phyloP scores from a whole-genome alignment of 768 basidiomycete species.

The Macrocybe gigantea region DNA sequence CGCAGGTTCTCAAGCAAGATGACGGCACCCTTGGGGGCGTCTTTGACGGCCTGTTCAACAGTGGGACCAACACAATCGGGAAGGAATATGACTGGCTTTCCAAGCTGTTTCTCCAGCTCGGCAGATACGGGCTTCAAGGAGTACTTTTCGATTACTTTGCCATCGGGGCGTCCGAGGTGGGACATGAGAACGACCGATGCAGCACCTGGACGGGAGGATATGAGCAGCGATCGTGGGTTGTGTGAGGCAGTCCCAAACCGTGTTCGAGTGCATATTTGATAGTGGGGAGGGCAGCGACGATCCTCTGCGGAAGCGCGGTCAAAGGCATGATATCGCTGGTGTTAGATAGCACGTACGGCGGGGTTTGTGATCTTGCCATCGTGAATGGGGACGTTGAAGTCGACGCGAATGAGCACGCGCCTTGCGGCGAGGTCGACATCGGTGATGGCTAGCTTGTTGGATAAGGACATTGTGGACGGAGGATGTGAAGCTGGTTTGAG shows the following conservation, averaged over 20 bases:
- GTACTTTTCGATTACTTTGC: conserved; percentile 83
- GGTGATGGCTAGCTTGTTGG: conserved; percentile 90
- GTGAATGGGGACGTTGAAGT: conserved; percentile 93
- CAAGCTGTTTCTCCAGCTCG: conserved; percentile 73
- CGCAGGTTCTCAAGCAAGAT: conserved; percentile 96
- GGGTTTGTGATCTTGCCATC: conserved; percentile 94
- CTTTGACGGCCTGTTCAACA: conserved; percentile 72
- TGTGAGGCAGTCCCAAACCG: conserved; percentile 32
- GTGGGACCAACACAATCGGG: conserved; percentile 82
- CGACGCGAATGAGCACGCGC: conserved; percentile 90
- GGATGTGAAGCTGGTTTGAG: conserved; percentile 4
- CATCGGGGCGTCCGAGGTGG: conserved; percentile 96
- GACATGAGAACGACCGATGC: conserved; percentile 90
- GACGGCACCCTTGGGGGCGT: conserved; percentile 58
- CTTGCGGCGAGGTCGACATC: conserved; percentile 85
- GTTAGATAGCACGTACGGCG: conserved; percentile 55
- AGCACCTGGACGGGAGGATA: conserved; percentile 47
- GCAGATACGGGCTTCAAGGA: conserved; percentile 82
- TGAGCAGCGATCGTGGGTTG: conserved; percentile 6
- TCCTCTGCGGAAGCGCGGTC: conserved; percentile 53
- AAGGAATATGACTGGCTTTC: conserved; percentile 73
- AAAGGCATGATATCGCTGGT: conserved; percentile 3
- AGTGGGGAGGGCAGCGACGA: conserved; percentile 94
- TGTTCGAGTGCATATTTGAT: conserved; percentile 89
- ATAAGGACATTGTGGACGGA: conserved; percentile 73